These are phyloP conservation scores for Iberis pinnata DNA, from an alignment of 345 rosid species.

Conservation along the genomic window DNA sequence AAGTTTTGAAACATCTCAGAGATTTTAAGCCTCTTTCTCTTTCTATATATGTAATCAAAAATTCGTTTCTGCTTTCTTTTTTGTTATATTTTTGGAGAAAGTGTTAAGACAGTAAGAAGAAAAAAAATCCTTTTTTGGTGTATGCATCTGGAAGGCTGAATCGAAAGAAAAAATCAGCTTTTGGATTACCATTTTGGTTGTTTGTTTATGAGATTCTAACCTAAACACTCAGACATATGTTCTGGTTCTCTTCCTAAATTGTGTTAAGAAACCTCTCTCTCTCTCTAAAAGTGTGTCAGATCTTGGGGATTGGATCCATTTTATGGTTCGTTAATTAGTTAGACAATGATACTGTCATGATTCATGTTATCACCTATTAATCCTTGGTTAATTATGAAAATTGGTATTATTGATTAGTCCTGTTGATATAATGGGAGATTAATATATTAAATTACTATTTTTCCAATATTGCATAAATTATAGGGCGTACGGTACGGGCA, in stretches of 20 bases:
- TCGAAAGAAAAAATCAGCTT: slow-evolving; percentile 30
- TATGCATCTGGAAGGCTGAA: slow-evolving; percentile 19
- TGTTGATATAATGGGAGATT: neutral
- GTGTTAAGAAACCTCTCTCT: slow-evolving; percentile 19
- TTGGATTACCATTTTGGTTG: slow-evolving; percentile 36
- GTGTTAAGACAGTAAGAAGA: slow-evolving; percentile 11
- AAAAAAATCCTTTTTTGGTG: slow-evolving; percentile 18
- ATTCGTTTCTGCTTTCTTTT: neutral
- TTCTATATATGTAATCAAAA: slow-evolving; percentile 5
- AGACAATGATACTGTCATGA: slow-evolving; percentile 34
- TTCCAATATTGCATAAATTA: slow-evolving; percentile 7
- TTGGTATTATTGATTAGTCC: neutral
- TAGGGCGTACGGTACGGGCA: no score
- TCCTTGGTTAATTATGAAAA: slow-evolving; percentile 14
- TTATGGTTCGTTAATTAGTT: slow-evolving; percentile 31
- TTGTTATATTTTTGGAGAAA: neutral
- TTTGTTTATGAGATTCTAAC: slow-evolving; percentile 25
- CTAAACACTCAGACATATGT: slow-evolving; percentile 33
- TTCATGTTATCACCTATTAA: slow-evolving; percentile 27
- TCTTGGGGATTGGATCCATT: slow-evolving; percentile 18
- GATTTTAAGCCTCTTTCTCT: slow-evolving; percentile 2
- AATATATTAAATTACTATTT: neutral
- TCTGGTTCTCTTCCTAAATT: slow-evolving; percentile 29
- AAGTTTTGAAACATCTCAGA: neutral
- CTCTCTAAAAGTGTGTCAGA: slow-evolving; percentile 32